A percentile compares a stretch with the other conserved stretches of the same genome.
These are phyloP conservation scores for Penicillium concentricum DNA, from an alignment of 2,329 filamentous ascomycete genomes.

Conservation along the genomic window DNA sequence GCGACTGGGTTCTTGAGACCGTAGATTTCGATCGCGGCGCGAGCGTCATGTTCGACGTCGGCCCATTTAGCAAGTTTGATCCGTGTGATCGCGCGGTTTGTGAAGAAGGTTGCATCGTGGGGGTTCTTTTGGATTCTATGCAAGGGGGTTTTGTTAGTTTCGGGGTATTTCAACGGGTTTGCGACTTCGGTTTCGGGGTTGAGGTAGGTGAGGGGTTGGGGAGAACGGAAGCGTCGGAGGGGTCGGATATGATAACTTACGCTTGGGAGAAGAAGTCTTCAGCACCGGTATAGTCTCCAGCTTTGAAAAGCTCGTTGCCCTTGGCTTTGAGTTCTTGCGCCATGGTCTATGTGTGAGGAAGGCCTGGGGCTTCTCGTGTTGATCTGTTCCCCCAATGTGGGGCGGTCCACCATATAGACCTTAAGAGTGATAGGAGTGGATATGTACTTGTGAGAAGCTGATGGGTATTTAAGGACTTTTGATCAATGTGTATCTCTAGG, in stretches of 20 bases:
- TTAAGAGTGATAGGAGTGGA: slow-evolving; percentile 4
- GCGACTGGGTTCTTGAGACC: slow-evolving; percentile 50
- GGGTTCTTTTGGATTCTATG: slow-evolving; percentile 73
- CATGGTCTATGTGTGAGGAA: slow-evolving; percentile 22
- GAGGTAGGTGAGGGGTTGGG: not conserved
- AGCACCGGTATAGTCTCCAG: slow-evolving; percentile 45
- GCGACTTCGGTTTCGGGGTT: not conserved
- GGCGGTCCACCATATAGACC: slow-evolving; percentile 16
- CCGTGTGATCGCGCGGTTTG: slow-evolving; percentile 82
- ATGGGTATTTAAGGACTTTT: not conserved
- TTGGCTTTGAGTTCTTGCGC: slow-evolving; percentile 44
- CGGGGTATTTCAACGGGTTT: not conserved
- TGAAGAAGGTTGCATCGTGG: slow-evolving; percentile 75
- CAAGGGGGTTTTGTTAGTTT: not conserved
- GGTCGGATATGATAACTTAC: slow-evolving; percentile 27
- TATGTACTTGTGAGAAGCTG: not conserved
- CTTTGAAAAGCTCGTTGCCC: slow-evolving; percentile 48
- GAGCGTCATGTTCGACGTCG: slow-evolving; percentile 73
- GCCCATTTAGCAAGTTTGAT: slow-evolving; percentile 73
- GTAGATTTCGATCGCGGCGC: slow-evolving; percentile 68
- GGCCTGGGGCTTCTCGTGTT: slow-evolving; percentile 1
- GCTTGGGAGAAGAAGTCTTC: slow-evolving; percentile 50
- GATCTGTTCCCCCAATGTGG: slow-evolving; percentile 23
- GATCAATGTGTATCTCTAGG: not conserved
- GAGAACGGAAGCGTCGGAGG: not conserved